Evolutionary conservation across 345 rosid species (phyloP).

Genomic region (Turritis glabra): DNA sequence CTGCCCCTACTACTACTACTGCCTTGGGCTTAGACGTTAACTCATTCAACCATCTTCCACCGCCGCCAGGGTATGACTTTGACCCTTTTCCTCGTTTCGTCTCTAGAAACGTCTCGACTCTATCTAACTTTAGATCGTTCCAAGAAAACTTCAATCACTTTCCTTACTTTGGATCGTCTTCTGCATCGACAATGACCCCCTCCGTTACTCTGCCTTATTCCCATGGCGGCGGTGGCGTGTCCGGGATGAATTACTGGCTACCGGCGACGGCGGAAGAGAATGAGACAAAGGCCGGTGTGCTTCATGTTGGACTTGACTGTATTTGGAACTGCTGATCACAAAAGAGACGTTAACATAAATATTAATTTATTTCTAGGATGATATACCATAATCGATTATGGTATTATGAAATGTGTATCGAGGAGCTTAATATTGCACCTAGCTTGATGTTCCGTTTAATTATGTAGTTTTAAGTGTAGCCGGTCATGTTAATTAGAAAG

Average conservation of each 20-base stretch:
- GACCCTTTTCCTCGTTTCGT: slow-evolving; percentile 39
- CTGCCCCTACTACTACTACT: slow-evolving; percentile 59
- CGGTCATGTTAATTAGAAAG: background rate
- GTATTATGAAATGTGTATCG: slow-evolving; percentile 6
- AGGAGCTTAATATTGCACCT: slow-evolving; percentile 6
- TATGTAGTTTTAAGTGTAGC: slow-evolving; percentile 7
- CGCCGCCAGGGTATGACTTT: slow-evolving; percentile 30
- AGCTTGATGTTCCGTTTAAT: slow-evolving; percentile 1
- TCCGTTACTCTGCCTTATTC: slow-evolving; percentile 27
- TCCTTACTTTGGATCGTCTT: slow-evolving; percentile 54
- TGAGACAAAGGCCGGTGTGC: slow-evolving; percentile 46
- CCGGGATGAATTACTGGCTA: slow-evolving; percentile 46
- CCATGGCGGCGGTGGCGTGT: slow-evolving; percentile 19
- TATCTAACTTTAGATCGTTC: slow-evolving; percentile 70
- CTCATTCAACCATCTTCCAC: slow-evolving; percentile 34
- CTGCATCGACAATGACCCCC: slow-evolving; percentile 22
- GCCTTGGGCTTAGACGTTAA: slow-evolving; percentile 41
- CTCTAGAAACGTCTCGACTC: slow-evolving; percentile 44
- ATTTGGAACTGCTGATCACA: slow-evolving; percentile 59
- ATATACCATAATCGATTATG: too few relatives aligned
- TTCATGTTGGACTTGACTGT: slow-evolving; percentile 70
- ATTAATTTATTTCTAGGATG: background rate
- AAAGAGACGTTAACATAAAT: background rate
- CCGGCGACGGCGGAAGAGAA: slow-evolving; percentile 29
- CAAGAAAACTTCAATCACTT: slow-evolving; percentile 74